Conservation (phyloP, 352 stramenopile species). For the Phytophthora megakarya region DNA sequence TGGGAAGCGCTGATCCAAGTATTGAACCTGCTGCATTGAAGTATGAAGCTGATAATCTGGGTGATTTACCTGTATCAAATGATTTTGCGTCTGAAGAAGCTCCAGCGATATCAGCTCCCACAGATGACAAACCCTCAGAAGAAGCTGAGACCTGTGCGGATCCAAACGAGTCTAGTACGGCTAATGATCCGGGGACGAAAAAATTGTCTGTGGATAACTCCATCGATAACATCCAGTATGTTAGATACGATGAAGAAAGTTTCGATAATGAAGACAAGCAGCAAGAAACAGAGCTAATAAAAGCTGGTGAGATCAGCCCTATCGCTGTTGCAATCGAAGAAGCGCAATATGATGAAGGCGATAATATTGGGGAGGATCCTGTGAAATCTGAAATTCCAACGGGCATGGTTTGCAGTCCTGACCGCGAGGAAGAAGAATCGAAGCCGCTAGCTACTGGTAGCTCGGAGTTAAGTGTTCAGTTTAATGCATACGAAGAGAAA, state of each 20-base stretch:
- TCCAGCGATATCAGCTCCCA: background rate
- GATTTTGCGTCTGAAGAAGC: constrained; percentile 1
- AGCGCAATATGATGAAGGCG: background rate
- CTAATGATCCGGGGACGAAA: constrained; percentile 4
- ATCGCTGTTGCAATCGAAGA: constrained; percentile 2
- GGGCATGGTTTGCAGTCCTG: background rate
- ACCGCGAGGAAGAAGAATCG: background rate
- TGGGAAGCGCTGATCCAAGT: background rate
- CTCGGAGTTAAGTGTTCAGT: constrained; percentile 25
- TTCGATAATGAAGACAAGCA: constrained; percentile 31
- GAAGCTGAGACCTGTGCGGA: background rate
- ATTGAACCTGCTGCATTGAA: constrained; percentile 4
- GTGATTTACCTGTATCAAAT: background rate
- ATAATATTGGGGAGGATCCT: background rate
- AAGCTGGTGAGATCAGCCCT: background rate
- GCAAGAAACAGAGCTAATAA: constrained; percentile 2
- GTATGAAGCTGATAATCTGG: background rate
- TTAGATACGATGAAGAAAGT: constrained; percentile 30
- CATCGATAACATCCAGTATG: constrained; percentile 24
- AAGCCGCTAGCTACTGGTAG: constrained; percentile 16
- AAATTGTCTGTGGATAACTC: constrained; percentile 15
- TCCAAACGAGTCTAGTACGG: background rate
- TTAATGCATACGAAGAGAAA: constrained; percentile 33
- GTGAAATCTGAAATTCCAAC: background rate
- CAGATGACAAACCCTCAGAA: background rate